phyloP scores from a whole-genome alignment of 257 asterid species.

The Fraxinus americana region DNA sequence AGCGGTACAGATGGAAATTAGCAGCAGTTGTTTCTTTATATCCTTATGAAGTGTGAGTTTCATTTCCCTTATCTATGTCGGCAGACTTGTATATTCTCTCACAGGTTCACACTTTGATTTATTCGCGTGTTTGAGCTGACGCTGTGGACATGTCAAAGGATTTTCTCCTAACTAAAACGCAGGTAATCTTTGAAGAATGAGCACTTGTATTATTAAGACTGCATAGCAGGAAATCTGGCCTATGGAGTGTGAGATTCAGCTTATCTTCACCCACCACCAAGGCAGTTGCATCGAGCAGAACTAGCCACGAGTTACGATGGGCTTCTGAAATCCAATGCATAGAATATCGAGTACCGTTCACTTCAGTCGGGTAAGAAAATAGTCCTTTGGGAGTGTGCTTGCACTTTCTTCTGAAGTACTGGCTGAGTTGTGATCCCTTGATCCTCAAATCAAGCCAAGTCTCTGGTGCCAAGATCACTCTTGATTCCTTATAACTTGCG shows the following conservation, averaged over 20 bases:
- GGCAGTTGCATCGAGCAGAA: constrained; percentile 69
- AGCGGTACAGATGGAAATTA: background rate
- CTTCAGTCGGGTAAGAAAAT: constrained; percentile 65
- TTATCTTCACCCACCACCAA: constrained; percentile 60
- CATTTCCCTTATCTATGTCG: background rate
- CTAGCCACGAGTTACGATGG: constrained; percentile 81
- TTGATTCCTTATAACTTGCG: constrained; percentile 61
- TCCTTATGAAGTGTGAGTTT: background rate
- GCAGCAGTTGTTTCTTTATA: background rate
- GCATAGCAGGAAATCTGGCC: constrained; percentile 79
- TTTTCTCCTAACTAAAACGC: constrained; percentile 71
- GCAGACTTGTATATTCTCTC: constrained; percentile 7
- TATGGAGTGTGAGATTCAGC: constrained; percentile 62
- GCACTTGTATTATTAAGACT: constrained; percentile 54
- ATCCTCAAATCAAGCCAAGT: constrained; percentile 84
- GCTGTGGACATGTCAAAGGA: constrained; percentile 62
- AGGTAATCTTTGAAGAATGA: constrained; percentile 66
- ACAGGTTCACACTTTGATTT: constrained; percentile 20
- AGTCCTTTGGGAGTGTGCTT: constrained; percentile 77
- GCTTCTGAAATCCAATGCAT: constrained; percentile 95
- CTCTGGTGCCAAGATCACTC: constrained; percentile 72
- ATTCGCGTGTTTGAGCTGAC: constrained; percentile 32
- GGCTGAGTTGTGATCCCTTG: constrained; percentile 85
- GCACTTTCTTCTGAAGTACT: constrained; percentile 76
- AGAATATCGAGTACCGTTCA: constrained; percentile 58